phyloP scores from a whole-genome alignment of 495 filamentous ascomycete genomes.

The Jackrogersella minutella region DNA sequence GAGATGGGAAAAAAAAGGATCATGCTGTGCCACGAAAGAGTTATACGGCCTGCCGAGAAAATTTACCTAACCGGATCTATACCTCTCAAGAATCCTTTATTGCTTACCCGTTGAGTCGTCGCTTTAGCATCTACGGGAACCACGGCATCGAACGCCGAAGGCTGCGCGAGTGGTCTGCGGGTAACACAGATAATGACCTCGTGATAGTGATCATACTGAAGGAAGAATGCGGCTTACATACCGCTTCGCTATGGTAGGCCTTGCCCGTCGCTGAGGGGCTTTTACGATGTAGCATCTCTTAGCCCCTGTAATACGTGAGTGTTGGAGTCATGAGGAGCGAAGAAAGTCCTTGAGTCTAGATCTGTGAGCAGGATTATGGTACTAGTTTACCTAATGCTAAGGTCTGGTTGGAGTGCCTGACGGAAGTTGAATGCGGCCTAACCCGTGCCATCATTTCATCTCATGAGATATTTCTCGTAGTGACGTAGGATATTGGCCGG shows the following conservation, averaged over 20 bases:
- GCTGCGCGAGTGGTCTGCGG: background rate
- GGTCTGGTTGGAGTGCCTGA: background rate
- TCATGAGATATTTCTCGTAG: background rate
- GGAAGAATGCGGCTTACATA: background rate
- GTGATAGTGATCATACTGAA: conserved; percentile 7
- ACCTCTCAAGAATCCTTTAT: background rate
- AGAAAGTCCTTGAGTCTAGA: too few species aligned
- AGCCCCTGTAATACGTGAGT: background rate
- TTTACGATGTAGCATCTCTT: conserved; percentile 8
- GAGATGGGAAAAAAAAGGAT: background rate
- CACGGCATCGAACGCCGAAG: conserved; percentile 16
- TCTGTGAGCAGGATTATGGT: conserved; percentile 8
- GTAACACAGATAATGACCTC: conserved; percentile 2
- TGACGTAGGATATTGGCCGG: background rate
- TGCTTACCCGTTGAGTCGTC: background rate
- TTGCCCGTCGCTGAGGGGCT: background rate
- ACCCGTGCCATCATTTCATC: conserved; percentile 11
- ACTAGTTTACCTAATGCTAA: background rate
- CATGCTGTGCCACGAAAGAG: background rate
- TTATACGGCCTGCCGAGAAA: background rate
- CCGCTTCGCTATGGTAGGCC: background rate
- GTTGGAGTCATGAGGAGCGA: background rate
- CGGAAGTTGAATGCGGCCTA: background rate
- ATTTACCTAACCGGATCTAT: background rate
- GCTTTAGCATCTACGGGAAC: conserved; percentile 7